A percentile compares a stretch with the other conserved stretches of the same genome.
These are phyloP conservation scores for Bacterosira constricta DNA, from an alignment of 108 stramenopile genomes.

Conservation along the genomic window DNA sequence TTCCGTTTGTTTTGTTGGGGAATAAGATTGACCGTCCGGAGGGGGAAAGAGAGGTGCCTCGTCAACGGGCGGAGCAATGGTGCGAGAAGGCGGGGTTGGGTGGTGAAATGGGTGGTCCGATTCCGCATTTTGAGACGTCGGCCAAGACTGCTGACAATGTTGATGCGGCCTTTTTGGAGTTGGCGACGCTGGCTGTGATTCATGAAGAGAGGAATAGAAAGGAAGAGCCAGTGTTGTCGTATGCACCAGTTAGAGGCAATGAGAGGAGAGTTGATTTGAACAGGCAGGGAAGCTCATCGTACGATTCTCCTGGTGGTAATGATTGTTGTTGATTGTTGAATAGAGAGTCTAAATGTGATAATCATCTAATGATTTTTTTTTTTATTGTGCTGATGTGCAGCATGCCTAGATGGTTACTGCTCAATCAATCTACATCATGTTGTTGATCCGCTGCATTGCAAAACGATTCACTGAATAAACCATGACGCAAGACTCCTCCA, in stretches of 20 bases:
- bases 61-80: slow-evolving; percentile 83
- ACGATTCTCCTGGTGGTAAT: slow-evolving; percentile 34
- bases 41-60: slow-evolving; percentile 74
- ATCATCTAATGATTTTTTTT: too few species aligned
- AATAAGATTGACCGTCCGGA: slow-evolving; percentile 93
- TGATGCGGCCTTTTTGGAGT: slow-evolving; percentile 91
- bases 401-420: too few species aligned
- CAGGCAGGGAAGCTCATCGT: slow-evolving; percentile 47
- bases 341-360: neutral
- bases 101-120: slow-evolving; percentile 64
- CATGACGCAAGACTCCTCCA: slow-evolving; percentile 19
- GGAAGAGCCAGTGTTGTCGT: slow-evolving; percentile 46
- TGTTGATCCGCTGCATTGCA: too few species aligned
- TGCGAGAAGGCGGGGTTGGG: slow-evolving; percentile 67
- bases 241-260: slow-evolving; percentile 37
- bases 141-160: slow-evolving; percentile 96
- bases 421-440: too few species aligned
- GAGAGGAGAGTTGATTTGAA: slow-evolving; percentile 38
- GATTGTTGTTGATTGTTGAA: slow-evolving; percentile 42
- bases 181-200: slow-evolving; percentile 56
- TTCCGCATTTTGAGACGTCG: slow-evolving; percentile 95
- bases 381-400: too few species aligned
- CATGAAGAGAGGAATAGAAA: slow-evolving; percentile 39
- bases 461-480: neutral
- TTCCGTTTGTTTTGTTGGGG: slow-evolving; percentile 96